Conservation (phyloP, 371 early-diverging fungal genomes). For the Syncephalis plumigaleata region DNA sequence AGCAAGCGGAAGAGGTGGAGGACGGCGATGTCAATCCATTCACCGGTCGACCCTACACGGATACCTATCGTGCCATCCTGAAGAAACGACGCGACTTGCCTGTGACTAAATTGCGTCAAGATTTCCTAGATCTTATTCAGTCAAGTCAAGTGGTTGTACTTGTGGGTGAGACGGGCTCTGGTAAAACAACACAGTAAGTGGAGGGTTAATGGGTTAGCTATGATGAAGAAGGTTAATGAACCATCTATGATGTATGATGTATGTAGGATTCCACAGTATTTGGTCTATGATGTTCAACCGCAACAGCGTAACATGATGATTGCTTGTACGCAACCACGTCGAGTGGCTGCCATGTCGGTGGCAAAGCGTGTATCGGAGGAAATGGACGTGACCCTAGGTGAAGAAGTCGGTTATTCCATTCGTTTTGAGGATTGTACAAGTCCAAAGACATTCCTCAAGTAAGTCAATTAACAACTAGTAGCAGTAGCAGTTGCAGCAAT, state of each 20-base stretch:
- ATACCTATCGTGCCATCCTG: constrained; percentile 68
- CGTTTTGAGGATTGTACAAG: constrained; percentile 91
- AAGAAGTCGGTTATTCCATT: constrained; percentile 93
- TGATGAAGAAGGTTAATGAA: not conserved
- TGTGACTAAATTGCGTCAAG: constrained; percentile 70
- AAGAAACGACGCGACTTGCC: constrained; percentile 68
- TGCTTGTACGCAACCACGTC: constrained; percentile 97
- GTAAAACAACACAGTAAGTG: constrained; percentile 87
- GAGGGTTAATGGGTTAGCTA: not conserved
- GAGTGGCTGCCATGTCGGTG: constrained; percentile 97
- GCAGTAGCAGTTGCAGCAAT: too few species aligned
- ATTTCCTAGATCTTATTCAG: constrained; percentile 73
- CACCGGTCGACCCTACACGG: constrained; percentile 56
- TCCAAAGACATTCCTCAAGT: constrained; percentile 68
- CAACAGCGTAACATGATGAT: constrained; percentile 75
- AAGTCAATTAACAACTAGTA: constrained; percentile 1
- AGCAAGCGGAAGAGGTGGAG: constrained; percentile 52
- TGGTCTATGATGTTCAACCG: constrained; percentile 80
- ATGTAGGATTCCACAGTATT: constrained; percentile 90
- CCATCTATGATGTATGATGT: constrained; percentile 3
- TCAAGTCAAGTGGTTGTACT: constrained; percentile 73
- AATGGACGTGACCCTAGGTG: constrained; percentile 73
- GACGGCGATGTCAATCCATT: constrained; percentile 61
- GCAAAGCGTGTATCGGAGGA: constrained; percentile 93
- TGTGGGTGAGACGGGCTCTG: constrained; percentile 78